Percentiles rank a stretch among this genome's conserved stretches.
phyloP scores from a whole-genome alignment of 345 rosid species.

The Kandelia obovata region DNA sequence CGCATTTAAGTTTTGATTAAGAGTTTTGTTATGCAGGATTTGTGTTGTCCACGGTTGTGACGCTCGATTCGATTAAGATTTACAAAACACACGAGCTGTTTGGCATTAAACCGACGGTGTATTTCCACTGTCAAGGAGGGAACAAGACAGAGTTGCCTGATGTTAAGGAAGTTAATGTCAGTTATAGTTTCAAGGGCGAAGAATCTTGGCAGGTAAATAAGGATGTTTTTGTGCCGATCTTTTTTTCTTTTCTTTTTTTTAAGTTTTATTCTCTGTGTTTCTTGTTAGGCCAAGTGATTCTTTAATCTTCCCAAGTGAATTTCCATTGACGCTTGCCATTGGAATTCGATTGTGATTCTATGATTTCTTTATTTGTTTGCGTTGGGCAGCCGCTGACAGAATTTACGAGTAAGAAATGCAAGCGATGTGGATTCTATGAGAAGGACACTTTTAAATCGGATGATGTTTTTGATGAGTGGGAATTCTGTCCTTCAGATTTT shows the following conservation, averaged over 20 bases:
- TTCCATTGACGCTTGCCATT: background rate
- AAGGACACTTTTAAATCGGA: slow-evolving; percentile 48
- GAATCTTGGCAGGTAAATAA: slow-evolving; percentile 30
- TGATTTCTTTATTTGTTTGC: background rate
- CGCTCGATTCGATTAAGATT: slow-evolving; percentile 26
- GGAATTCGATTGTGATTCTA: background rate
- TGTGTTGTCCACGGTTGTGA: slow-evolving; percentile 17
- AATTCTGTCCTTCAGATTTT: slow-evolving; percentile 82
- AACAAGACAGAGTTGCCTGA: slow-evolving; percentile 24
- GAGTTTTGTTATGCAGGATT: slow-evolving; percentile 11
- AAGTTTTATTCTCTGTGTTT: background rate
- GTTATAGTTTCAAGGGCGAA: slow-evolving; percentile 25
- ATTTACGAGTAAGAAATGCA: slow-evolving; percentile 65
- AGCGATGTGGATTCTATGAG: slow-evolving; percentile 92
- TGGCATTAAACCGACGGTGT: slow-evolving; percentile 16
- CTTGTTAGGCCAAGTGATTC: background rate
- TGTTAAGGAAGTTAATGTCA: slow-evolving; percentile 21
- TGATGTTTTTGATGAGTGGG: slow-evolving; percentile 83
- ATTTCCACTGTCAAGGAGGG: slow-evolving; percentile 30
- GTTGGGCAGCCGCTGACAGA: slow-evolving; percentile 59
- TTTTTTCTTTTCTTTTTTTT: background rate
- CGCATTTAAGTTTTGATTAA: background rate
- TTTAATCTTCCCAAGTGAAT: background rate
- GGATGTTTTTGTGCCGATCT: too few relatives aligned
- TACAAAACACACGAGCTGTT: slow-evolving; percentile 27